Conservation (phyloP, 2,329 filamentous ascomycete species). For the Biscogniauxia mediterranea region DNA sequence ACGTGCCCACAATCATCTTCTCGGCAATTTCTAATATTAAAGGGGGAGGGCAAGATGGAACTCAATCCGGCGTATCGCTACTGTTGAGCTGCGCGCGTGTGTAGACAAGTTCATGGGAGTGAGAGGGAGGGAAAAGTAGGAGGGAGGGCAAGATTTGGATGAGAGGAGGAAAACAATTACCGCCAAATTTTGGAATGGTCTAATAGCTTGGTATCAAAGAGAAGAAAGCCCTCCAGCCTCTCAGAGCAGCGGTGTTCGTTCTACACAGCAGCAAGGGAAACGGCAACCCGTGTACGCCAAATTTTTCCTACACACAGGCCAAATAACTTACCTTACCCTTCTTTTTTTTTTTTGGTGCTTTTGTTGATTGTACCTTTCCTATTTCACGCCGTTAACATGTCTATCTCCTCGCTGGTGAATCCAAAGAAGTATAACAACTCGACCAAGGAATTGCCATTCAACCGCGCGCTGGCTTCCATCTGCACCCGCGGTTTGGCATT, state of each 20-base stretch:
- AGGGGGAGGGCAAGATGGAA: too few relatives aligned
- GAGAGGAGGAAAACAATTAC: too few relatives aligned
- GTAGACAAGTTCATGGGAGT: too few relatives aligned
- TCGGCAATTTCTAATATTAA: too few relatives aligned
- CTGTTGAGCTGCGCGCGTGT: too few relatives aligned
- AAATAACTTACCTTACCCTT: not conserved
- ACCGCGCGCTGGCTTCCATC: conserved; percentile 67
- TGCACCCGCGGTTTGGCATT: conserved; percentile 83
- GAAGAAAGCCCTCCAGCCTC: too few relatives aligned
- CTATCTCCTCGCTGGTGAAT: conserved; percentile 63
- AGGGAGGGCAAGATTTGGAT: too few relatives aligned
- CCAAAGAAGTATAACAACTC: conserved; percentile 76
- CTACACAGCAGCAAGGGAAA: not conserved
- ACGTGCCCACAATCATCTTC: too few relatives aligned
- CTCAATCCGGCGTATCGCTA: too few relatives aligned
- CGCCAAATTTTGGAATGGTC: too few relatives aligned
- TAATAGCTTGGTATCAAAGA: too few relatives aligned
- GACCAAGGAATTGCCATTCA: conserved; percentile 69
- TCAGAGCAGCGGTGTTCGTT: not conserved
- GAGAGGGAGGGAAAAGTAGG: too few relatives aligned
- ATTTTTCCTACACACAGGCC: not conserved
- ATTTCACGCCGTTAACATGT: conserved; percentile 40
- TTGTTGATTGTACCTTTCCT: conserved; percentile 8
- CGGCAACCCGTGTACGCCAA: not conserved
- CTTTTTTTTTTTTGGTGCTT: not conserved